Base-by-base conservation (phyloP, 768 basidiomycete genomes). In the Clitopilus hobsonii region DNA sequence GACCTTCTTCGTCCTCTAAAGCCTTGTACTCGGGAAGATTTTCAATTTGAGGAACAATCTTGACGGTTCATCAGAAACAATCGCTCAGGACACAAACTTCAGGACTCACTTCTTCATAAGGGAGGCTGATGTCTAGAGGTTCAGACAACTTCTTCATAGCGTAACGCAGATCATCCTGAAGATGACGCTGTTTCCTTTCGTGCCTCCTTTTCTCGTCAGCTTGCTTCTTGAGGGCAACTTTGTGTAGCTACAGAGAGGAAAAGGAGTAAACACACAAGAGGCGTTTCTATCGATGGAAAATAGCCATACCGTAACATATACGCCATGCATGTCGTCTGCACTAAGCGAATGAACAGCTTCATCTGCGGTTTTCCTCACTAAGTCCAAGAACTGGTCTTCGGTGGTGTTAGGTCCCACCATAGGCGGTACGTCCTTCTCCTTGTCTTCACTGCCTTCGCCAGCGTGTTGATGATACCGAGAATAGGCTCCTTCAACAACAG, bases 101-200 rank as follows among this genome's bases (percentile, higher is more conserved):
- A 56, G 6, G 29, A 28, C n/a, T 51, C 23, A 48, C 84, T 53
- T 89, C 84, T 61, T 98, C 95, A 63, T 88, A 98, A 1, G 86
- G 67, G 54, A 86, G 65, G 25, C 71, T 82, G 49, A 94, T 67
- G 59, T 96, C 92, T 32, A 98, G 69, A 1, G 91, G 81, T 49
- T 94, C 91, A 0, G 89, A 68, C 6, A 96, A 75, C 67, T 96
- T 96, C 73, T 91, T 94, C 60, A 98, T 76, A 0, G 95, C 97
- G 71, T 98, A 97, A 5, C 97, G 87, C 30, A 99, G 76, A 65
- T 98, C 97, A 69, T 99, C 97, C 64, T 97, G 92, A 58, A 93
- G 71, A 68, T 96, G 90, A 24, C 95, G 81, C 55, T 88, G 84
- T 63, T 81, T 86, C 55, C 94, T 80, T 70, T 98, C 97, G 0